Evolutionary conservation across 768 basidiomycete species (phyloP), one percentile per base, ranked within the genome.

Genomic region (Favolaschia claudopus): DNA sequence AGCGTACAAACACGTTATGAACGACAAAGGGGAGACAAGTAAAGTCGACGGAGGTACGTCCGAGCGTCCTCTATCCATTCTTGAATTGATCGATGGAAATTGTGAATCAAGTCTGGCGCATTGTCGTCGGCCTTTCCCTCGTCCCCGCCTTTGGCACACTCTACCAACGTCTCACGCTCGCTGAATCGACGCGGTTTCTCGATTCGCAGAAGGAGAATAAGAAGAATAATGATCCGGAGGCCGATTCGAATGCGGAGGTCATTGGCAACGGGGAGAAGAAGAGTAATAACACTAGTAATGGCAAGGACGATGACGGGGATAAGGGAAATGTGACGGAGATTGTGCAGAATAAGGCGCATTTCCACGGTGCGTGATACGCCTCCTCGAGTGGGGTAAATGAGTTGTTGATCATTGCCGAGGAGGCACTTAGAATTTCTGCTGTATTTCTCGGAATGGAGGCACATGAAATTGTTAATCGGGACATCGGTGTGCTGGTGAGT

Each of bases 371-470:
- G 71, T 38, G 37, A 25, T 14, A 32, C 49, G n/a, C n/a, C 20
- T 20, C 31, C 29, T 46, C 34, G 32, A 19, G 29, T 29, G n/a
- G 13, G 12, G 37, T 60, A 24, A 43, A 15, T 29, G 24, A 19
- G 31, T 22, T 36, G 25, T 25, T 24, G 25, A 20, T 46, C 49
- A 20, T 47, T 20, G 27, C 44, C 8, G 24, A 38, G 4, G 7
- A 58, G 59, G 14, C 28, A 83, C n/a, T n/a, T n/a, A n/a, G 91
- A 91, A 48, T 91, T 90, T 69, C 14, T 85, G 43, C 52, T 55
- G 0, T 92, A 93, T 73, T 89, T 92, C 69, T 84, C 83, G 6
- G 82, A 91, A 68, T 91, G 89, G 89, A 76, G 83, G 7, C 89
- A 93, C 53, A 75, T 79, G 4, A 89, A 87, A 66, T 70, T 87